Evolutionary conservation across 176 grass and related monocot species (phyloP).

Genomic region (Cenchrus fungigraminus): DNA sequence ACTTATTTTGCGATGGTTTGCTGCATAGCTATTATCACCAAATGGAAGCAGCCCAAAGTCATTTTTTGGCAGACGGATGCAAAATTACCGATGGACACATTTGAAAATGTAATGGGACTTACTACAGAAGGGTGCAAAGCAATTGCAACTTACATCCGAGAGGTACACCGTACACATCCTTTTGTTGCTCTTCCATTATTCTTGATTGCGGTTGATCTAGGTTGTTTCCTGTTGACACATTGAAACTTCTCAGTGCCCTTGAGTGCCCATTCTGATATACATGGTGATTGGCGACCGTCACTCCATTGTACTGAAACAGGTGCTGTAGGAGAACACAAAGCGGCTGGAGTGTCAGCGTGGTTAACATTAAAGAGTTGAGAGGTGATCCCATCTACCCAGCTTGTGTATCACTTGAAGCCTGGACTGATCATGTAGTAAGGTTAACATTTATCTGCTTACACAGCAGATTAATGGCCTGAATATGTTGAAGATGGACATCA

Average conservation of each 20-base stretch:
- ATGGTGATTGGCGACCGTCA: constrained; percentile 1
- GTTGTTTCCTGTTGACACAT: neutral
- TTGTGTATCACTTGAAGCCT: neutral
- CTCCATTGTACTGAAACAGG: constrained; percentile 38
- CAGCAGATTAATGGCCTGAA: neutral
- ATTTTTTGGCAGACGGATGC: constrained; percentile 73
- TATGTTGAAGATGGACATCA: neutral
- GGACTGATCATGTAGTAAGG: neutral
- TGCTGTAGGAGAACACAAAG: constrained; percentile 78
- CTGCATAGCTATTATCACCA: neutral
- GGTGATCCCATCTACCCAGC: neutral
- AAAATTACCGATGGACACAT: constrained; percentile 86
- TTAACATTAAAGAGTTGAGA: constrained; percentile 15
- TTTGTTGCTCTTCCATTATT: constrained; percentile 20
- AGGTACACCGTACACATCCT: constrained; percentile 68
- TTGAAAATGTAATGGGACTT: constrained; percentile 95
- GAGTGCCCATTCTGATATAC: neutral
- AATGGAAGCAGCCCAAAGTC: constrained; percentile 10
- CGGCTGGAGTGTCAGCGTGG: constrained; percentile 69
- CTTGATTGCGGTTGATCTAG: neutral
- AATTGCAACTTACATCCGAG: constrained; percentile 75
- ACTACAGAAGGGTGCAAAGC: constrained; percentile 97
- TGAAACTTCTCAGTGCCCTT: neutral
- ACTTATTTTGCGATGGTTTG: neutral
- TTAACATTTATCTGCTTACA: constrained; percentile 10